A percentile compares a stretch with the other conserved stretches of the same genome.
Evolutionary conservation across 106 monocot genomes (phyloP).

Genomic region (Apostasia ramifera): DNA sequence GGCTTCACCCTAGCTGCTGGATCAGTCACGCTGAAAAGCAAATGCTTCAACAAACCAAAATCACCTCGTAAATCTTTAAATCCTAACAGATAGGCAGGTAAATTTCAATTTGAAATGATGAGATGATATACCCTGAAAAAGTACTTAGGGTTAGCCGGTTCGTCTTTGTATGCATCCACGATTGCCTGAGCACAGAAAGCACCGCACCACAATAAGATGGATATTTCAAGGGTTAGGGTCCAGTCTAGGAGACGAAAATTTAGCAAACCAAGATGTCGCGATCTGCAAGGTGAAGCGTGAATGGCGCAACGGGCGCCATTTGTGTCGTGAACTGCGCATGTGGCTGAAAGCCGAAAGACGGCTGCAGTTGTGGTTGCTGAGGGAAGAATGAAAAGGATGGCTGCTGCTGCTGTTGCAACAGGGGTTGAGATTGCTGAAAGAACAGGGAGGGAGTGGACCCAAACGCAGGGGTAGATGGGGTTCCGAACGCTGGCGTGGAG

Average conservation of each 20-base stretch:
- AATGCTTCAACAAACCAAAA: conserved; percentile 48
- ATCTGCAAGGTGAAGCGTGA: conserved; percentile 58
- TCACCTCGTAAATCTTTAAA: conserved; percentile 2
- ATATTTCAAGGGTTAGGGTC: conserved; percentile 1
- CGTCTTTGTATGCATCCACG: conserved; percentile 85
- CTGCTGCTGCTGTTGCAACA: conserved; percentile 32
- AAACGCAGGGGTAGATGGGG: conserved; percentile 18
- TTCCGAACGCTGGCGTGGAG: conserved; percentile 22
- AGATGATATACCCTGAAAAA: conserved; percentile 58
- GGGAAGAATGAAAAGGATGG: conserved; percentile 28
- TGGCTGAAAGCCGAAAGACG: conserved; percentile 18
- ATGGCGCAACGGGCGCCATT: conserved; percentile 88
- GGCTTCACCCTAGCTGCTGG: conserved; percentile 78
- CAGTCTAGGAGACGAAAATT: not conserved
- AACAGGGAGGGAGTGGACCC: conserved; percentile 16
- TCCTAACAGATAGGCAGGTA: not conserved
- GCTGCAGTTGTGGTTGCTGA: conserved; percentile 25
- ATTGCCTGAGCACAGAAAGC: conserved; percentile 47
- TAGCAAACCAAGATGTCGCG: conserved; percentile 64
- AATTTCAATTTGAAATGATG: not conserved
- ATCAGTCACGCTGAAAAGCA: conserved; percentile 91
- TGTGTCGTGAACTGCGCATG: conserved; percentile 67
- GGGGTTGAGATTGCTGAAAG: conserved; percentile 25
- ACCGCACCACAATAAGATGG: conserved; percentile 1
- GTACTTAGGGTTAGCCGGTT: conserved; percentile 81